Evolutionary conservation across 2,329 filamentous ascomycete genomes (phyloP).

Genomic region (Colletotrichum liriopes): DNA sequence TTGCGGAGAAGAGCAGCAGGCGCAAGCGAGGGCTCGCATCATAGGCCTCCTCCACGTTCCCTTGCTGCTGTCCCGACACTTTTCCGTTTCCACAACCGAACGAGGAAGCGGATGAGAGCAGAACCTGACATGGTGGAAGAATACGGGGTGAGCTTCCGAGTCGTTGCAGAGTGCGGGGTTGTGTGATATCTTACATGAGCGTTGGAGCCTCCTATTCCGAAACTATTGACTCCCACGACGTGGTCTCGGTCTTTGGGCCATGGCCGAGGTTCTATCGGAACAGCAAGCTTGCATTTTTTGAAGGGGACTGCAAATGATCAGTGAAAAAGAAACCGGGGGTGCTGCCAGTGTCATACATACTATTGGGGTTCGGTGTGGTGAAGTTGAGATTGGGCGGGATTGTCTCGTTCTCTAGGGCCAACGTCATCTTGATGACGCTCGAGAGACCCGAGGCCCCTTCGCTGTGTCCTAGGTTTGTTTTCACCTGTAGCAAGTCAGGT

Average conservation of each 20-base stretch:
- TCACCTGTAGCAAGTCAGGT: constrained; percentile 44
- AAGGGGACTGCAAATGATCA: constrained; percentile 19
- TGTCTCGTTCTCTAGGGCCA: constrained; percentile 43
- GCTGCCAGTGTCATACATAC: background rate
- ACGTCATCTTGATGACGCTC: constrained; percentile 50
- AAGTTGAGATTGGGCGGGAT: constrained; percentile 38
- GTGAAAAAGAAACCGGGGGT: background rate
- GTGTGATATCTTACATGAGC: constrained; percentile 8
- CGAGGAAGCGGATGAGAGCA: background rate
- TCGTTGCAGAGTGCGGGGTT: background rate
- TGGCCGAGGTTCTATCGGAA: constrained; percentile 45
- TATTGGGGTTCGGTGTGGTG: constrained; percentile 26
- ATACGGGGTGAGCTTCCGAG: background rate
- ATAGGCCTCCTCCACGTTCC: background rate
- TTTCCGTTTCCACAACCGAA: background rate
- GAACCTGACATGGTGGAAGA: constrained; percentile 41
- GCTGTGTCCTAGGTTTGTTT: constrained; percentile 56
- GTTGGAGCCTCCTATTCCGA: constrained; percentile 51
- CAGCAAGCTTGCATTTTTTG: constrained; percentile 43
- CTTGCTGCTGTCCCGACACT: background rate
- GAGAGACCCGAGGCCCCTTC: constrained; percentile 53
- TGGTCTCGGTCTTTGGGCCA: constrained; percentile 47
- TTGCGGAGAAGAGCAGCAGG: constrained; percentile 2
- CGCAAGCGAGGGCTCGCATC: constrained; percentile 23
- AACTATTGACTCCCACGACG: constrained; percentile 54